phyloP scores from a whole-genome alignment of 164 flowering plant species.

The Dillenia turbinata region DNA sequence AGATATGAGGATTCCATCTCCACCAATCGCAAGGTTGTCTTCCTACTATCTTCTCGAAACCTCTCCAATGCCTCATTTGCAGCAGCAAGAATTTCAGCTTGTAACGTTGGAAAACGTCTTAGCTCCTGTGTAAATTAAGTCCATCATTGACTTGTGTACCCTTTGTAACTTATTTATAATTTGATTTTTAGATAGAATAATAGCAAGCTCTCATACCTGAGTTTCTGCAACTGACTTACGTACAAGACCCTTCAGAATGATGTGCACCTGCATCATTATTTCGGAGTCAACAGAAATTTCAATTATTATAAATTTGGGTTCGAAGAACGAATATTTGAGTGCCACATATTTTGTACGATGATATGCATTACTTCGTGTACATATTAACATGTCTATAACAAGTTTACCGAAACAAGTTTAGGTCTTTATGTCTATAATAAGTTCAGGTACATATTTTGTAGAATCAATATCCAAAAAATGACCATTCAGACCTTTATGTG shows the following conservation, averaged over 20 bases:
- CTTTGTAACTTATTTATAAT: not conserved
- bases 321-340: too few relatives aligned
- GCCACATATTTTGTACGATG: too few relatives aligned
- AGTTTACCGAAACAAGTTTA: too few relatives aligned
- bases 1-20: conserved; percentile 75
- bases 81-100: conserved; percentile 49
- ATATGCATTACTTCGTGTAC: too few relatives aligned
- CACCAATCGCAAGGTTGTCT: conserved; percentile 52
- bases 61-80: conserved; percentile 54
- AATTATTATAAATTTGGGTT: too few relatives aligned
- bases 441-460: too few relatives aligned
- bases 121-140: conserved; percentile 40
- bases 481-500: too few relatives aligned
- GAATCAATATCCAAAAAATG: too few relatives aligned
- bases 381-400: too few relatives aligned
- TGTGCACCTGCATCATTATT: conserved; percentile 37
- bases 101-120: conserved; percentile 64
- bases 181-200: not conserved
- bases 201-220: conserved; percentile 21
- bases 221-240: conserved; percentile 52
- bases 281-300: not conserved
- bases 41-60: conserved; percentile 58
- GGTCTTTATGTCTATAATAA: too few relatives aligned
- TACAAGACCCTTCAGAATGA: conserved; percentile 50
- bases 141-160: not conserved